Evolutionary conservation across 2,329 filamentous ascomycete species (phyloP).

Genomic region (Talaromyces sp.): DNA sequence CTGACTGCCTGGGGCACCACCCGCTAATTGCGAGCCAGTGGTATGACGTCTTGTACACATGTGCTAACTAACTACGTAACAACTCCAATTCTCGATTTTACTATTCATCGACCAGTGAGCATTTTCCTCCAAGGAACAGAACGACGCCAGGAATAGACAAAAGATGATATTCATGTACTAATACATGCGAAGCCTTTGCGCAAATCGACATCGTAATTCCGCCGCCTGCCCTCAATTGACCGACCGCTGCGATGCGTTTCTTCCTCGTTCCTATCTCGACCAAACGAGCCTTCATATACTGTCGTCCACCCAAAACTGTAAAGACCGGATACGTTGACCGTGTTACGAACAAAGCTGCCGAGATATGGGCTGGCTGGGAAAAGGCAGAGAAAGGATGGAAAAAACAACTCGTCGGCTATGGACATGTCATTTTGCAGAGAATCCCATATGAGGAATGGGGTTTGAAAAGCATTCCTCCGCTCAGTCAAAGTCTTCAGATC

Average conservation of each 20-base stretch:
- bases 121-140: background rate
- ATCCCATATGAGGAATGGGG: slow-evolving; percentile 98
- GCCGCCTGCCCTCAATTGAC: background rate
- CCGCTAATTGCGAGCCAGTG: slow-evolving; percentile 13
- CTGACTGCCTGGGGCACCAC: background rate
- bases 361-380: slow-evolving; percentile 84
- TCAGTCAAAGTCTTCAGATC: slow-evolving; percentile 63
- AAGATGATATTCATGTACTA: background rate
- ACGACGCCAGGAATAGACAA: background rate
- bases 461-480: slow-evolving; percentile 84
- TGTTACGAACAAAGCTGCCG: slow-evolving; percentile 65
- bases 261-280: slow-evolving; percentile 93
- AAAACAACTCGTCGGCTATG: slow-evolving; percentile 77
- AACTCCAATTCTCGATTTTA: background rate
- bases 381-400: slow-evolving; percentile 82
- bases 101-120: background rate
- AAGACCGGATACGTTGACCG: slow-evolving; percentile 59
- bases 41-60: slow-evolving; percentile 18
- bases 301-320: slow-evolving; percentile 58
- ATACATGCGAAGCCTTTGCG: background rate
- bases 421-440: slow-evolving; percentile 77
- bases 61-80: slow-evolving; percentile 1
- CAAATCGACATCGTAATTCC: background rate
- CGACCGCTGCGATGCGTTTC: slow-evolving; percentile 67
- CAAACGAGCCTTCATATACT: slow-evolving; percentile 85